Base-by-base conservation (phyloP, 192 early-diverging fungal species). In the Cladochytrium replicatum region DNA sequence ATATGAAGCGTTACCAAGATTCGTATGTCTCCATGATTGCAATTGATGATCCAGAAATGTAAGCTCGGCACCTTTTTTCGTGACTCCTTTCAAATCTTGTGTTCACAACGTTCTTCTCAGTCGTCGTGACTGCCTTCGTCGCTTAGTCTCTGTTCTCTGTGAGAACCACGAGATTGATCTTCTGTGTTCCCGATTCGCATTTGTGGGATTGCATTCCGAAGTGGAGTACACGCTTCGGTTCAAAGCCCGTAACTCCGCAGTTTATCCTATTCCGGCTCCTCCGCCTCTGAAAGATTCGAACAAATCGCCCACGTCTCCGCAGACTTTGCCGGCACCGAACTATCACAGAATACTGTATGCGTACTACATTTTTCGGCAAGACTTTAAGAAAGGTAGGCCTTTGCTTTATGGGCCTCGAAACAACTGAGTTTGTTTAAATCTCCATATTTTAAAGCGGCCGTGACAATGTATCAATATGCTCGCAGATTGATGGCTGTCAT, bases 381-480 rank as follows among this genome's bases (percentile, higher is more conserved):
- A 68, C 29, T 55, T 51, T 29, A 21, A 58, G 22, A 64, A 31
- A 21, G 65, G 65, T 67, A 27, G 37, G 48, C 54, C 28, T 29
- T 2, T 42, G 19, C 13, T 37, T 13, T 17, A 13, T 37, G 13
- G 13, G 34, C 34, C 17, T 13, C 34, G 17, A 37, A 37, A n/a
- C n/a, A n/a, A n/a, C n/a, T n/a, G n/a, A n/a, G n/a, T n/a, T n/a
- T 37, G 13, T 37, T 13, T 37, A 37, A 37, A 17, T 13, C 17
- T 37, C 17, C 13, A 17, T 26, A 31, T 38, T 52, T 43, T 37
- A 23, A n/a, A 68, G 67, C 62, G 7, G 50, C 54, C 13, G 21
- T 11, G 6, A 52, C 59, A 2, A 68, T 68, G 67, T 68, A 57
- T 37, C 32, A 55, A 6, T 68, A 68, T 37, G 67, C 61, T 23